Evolutionary conservation across 2,329 filamentous ascomycete species (phyloP), one percentile per base, ranked within the genome.

Genomic region (Beauveria scarabaeidicola): DNA sequence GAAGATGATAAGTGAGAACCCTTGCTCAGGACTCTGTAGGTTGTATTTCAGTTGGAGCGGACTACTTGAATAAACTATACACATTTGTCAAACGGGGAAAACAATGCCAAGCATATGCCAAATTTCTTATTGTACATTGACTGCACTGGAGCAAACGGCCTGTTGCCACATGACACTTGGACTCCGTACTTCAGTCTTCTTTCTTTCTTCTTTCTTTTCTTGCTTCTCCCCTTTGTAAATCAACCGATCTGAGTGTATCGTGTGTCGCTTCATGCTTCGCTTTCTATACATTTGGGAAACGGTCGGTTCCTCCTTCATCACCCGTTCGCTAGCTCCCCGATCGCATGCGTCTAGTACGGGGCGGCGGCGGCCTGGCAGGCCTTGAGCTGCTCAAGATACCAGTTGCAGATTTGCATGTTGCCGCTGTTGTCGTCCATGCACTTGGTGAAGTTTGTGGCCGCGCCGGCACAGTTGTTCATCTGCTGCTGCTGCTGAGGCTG

Each of bases 311-410:
- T 32, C n/a, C 27, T 19, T 44, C 43, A 21, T 41, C 7, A 11
- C n/a, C 9, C 25, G 43, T 55, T 4, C 0, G 9, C 5, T 27
- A 13, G 11, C 13, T 36, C 5, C 8, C 4, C n/a, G 7, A 2
- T n/a, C 27, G 21, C 11, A 2, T 2, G 7, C 1, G 23, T 61
- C 72, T 85, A 90, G 77, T 90, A 90, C 68, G 79, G 84, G 75
- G 80, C 84, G 59, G 89, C 87, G 67, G 90, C 89, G 65, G 83
- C 78, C 80, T 93, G 89, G 81, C 89, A 93, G 60, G 89, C 88
- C 82, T 92, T 93, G 75, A 99, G 81, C 83, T 99, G 93, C 75
- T 99, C 94, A 69, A 99, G 79, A 75, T 99, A 99, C 92, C 93
- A 99, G 66, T 89, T 89, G 79, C 94, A 99, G 72, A 97, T 95